Conservation (phyloP, 345 rosid genomes). For the Salix suchowensis region DNA sequence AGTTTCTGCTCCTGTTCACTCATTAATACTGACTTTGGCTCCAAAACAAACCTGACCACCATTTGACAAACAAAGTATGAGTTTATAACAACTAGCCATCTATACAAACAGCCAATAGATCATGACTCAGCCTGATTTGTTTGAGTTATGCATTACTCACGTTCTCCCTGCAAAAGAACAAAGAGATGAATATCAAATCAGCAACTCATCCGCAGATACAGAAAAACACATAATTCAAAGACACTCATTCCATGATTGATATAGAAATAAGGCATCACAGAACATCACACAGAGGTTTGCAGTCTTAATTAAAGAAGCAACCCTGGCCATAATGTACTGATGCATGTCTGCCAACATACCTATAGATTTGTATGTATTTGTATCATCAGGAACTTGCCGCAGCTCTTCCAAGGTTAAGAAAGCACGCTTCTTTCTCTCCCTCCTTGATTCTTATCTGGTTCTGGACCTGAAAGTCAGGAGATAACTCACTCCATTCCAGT, state of each 20-base stretch:
- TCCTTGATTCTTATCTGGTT: conserved; percentile 84
- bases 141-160: conserved; percentile 50
- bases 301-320: not conserved
- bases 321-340: not conserved
- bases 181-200: conserved; percentile 1
- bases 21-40: conserved; percentile 60
- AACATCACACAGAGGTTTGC: not conserved
- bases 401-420: conserved; percentile 91
- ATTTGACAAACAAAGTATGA: conserved; percentile 17
- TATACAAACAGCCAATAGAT: not conserved
- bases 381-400: conserved; percentile 60
- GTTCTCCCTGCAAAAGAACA: conserved; percentile 78
- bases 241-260: not conserved
- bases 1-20: conserved; percentile 80
- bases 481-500: conserved; percentile 14
- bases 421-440: conserved; percentile 87
- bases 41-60: conserved; percentile 72
- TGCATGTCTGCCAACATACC: conserved; percentile 29
- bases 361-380: conserved; percentile 84
- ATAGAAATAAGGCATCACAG: not conserved
- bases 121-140: not conserved
- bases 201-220: not conserved
- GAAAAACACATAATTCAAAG: not conserved
- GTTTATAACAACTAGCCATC: conserved; percentile 19
- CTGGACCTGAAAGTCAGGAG: conserved; percentile 55